Evolutionary conservation across 495 filamentous ascomycete species (phyloP).

Genomic region (Penicillium coffeae): DNA sequence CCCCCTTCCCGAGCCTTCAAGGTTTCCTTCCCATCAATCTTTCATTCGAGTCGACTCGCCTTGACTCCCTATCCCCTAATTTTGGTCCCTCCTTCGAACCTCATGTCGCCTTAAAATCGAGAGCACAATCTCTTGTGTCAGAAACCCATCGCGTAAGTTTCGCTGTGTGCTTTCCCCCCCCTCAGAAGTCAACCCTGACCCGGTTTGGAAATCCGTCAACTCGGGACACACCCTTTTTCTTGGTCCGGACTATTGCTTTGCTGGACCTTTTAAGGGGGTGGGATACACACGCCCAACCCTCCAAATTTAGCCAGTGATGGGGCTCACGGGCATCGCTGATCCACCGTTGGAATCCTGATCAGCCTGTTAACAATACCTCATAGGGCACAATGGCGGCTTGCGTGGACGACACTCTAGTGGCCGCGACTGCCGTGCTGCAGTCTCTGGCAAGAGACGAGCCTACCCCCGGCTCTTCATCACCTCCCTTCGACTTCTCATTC

Average conservation of each 20-base stretch:
- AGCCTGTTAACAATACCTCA: background rate
- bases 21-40: background rate
- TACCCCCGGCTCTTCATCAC: conserved; percentile 34
- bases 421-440: conserved; percentile 60
- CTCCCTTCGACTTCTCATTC: conserved; percentile 39
- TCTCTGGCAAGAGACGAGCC: conserved; percentile 53
- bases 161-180: background rate
- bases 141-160: background rate
- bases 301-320: too few relatives aligned
- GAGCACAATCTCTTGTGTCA: background rate
- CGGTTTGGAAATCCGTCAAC: too few relatives aligned
- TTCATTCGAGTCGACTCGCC: background rate
- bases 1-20: background rate
- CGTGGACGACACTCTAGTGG: conserved; percentile 59
- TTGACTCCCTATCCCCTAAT: background rate
- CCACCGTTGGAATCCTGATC: too few relatives aligned
- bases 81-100: background rate
- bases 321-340: too few relatives aligned
- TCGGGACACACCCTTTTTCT: background rate
- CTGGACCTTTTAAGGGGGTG: background rate
- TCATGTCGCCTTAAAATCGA: background rate
- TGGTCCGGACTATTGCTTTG: background rate
- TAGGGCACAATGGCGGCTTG: conserved; percentile 52
- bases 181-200: background rate
- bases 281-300: too few relatives aligned